Base-by-base conservation (phyloP, 2,329 filamentous ascomycete species). In the Ophioceras dolichostomum region DNA sequence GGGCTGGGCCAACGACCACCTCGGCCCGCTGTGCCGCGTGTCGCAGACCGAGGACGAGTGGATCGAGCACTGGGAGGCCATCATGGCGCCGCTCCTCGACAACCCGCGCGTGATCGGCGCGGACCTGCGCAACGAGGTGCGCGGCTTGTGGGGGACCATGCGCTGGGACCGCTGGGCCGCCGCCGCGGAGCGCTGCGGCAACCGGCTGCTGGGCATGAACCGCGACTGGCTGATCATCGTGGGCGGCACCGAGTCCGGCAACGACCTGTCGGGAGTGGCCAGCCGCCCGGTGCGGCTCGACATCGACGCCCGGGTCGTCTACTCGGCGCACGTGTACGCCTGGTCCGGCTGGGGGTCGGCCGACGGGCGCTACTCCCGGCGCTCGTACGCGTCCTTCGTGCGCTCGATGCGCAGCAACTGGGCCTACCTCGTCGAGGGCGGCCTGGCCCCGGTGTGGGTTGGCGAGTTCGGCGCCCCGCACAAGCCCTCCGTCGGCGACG, bases 281-380 rank as follows among this genome's bases (percentile, higher is more conserved):
- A 49, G 54, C 13, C 66, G 76, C 12, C 77, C 76, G 2, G 60
- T 83, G n/a, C 53, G 57, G 33, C 66, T 82, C 32, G 66, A 71
- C 40, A 52, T 74, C 6, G 56, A 64, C 6, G 53, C 72, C 47
- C 62, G 66, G 18, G 62, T 82, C 19, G 76, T 83, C 22, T 83
- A 82, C 58, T 78, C 75, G 41, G 68, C 74, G 2, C 78, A 83
- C 52, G 76, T 81, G 17, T 82, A 83, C 52, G 62, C 65, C 22
- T 83, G 78, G 78, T 80, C 75, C 13, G 78, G 79, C 39, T 83
- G 78, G 79, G 76, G 76, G 27, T 73, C 67, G 45, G 51, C 63
- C 42, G 68, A 64, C 21, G 73, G 74, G 3, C 68, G 74, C 4
- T 83, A 76, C 52, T 62, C 70, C 8, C 69, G 70, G 53, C 68